These are phyloP conservation scores for Vaccinium macrocarpon DNA, from an alignment of 148 eudicot genomes.

Conservation along the genomic window DNA sequence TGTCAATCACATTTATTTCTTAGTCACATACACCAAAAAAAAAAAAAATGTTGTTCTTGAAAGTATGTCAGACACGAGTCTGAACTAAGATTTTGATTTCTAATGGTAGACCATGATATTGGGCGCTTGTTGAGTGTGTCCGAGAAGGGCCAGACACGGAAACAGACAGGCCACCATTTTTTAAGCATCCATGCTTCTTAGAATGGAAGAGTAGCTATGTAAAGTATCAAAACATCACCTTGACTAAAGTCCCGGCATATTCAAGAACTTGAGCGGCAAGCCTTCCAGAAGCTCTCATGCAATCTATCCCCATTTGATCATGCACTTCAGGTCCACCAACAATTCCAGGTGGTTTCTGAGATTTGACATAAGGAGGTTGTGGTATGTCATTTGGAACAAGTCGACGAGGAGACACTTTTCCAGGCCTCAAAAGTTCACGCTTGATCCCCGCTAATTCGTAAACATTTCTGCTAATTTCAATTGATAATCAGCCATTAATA, in stretches of 20 bases:
- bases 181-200: background rate
- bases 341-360: constrained; percentile 69
- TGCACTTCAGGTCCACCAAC: constrained; percentile 78
- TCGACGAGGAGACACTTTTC: constrained; percentile 78
- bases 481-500: background rate
- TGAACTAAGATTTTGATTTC: no score
- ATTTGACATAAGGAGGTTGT: constrained; percentile 76
- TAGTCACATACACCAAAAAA: no score
- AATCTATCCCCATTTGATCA: constrained; percentile 72
- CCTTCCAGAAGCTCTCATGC: constrained; percentile 94
- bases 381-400: constrained; percentile 74
- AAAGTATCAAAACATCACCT: constrained; percentile 41
- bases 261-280: constrained; percentile 95
- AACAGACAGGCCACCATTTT: no score
- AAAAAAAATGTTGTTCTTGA: no score
- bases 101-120: no score
- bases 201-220: background rate
- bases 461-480: constrained; percentile 43
- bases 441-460: constrained; percentile 45
- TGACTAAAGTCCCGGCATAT: constrained; percentile 96
- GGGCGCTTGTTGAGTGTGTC: no score
- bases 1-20: no score
- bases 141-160: no score
- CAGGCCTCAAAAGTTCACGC: constrained; percentile 66
- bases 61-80: no score